These are phyloP conservation scores for Cystofilobasidium bisporidii DNA, from an alignment of 768 basidiomycete species.

Conservation along the genomic window DNA sequence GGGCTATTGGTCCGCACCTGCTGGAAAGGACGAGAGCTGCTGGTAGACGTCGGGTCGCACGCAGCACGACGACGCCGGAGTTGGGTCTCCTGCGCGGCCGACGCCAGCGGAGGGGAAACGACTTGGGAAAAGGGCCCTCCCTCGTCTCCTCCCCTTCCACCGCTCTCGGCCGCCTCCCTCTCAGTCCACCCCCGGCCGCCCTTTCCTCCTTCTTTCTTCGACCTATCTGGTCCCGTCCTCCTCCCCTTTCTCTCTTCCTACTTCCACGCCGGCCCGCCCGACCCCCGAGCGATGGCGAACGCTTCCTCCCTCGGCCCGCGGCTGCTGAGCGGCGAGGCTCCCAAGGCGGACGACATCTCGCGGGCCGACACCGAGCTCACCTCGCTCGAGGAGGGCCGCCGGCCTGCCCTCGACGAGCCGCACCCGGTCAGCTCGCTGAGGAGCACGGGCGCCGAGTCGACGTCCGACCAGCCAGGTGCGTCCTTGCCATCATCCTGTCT, in stretches of 20 bases:
- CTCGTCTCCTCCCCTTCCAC: too few species aligned
- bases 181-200: too few species aligned
- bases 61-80: too few species aligned
- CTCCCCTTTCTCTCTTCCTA: neutral
- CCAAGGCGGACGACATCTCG: conserved; percentile 3
- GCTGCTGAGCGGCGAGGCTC: conserved; percentile 1
- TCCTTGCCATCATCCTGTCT: neutral
- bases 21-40: too few species aligned
- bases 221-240: neutral
- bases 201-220: neutral
- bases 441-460: neutral
- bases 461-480: neutral
- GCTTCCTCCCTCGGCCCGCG: neutral
- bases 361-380: conserved; percentile 1
- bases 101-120: too few species aligned
- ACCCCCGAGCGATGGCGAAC: neutral
- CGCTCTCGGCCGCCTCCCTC: too few species aligned
- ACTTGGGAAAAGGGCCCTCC: too few species aligned
- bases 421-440: neutral
- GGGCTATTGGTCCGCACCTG: too few species aligned
- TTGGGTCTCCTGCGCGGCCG: too few species aligned
- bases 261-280: neutral
- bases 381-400: conserved; percentile 3
- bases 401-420: neutral
- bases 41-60: too few species aligned